A percentile compares a stretch with the other conserved stretches of the same genome.
phyloP scores from a whole-genome alignment of 2,329 filamentous ascomycete species.

The Beauveria asiatica region DNA sequence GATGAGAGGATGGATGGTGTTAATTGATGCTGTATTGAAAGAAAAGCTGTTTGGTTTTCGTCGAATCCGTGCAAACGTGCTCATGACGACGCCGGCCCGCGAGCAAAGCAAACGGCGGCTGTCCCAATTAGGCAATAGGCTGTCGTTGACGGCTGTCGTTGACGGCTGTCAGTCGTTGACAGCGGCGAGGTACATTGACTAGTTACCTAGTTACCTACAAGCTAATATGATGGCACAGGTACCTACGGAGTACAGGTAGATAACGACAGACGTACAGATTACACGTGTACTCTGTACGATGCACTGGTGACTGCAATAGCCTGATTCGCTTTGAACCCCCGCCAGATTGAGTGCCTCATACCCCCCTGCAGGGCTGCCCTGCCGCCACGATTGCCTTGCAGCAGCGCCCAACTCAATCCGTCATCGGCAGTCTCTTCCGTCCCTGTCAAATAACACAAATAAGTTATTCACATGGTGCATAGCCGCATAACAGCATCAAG shows the following conservation, averaged over 20 bases:
- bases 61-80: too few species aligned
- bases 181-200: neutral
- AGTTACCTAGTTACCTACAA: too few species aligned
- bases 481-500: too few species aligned
- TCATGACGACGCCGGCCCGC: neutral
- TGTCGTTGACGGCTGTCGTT: neutral
- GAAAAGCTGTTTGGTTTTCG: neutral
- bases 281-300: too few species aligned
- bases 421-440: neutral
- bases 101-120: neutral
- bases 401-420: neutral
- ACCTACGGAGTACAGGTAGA: too few species aligned
- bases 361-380: neutral
- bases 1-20: neutral
- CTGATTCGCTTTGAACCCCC: too few species aligned
- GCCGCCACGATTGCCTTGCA: neutral
- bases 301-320: too few species aligned
- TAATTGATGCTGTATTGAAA: too few species aligned
- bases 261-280: too few species aligned
- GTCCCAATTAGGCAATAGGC: neutral
- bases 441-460: neutral
- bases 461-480: too few species aligned
- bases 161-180: neutral
- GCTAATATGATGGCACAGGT: too few species aligned
- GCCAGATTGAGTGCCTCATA: too few species aligned